Base-by-base conservation (phyloP, 2,329 filamentous ascomycete species). In the Sodiomyces alkalinus region DNA sequence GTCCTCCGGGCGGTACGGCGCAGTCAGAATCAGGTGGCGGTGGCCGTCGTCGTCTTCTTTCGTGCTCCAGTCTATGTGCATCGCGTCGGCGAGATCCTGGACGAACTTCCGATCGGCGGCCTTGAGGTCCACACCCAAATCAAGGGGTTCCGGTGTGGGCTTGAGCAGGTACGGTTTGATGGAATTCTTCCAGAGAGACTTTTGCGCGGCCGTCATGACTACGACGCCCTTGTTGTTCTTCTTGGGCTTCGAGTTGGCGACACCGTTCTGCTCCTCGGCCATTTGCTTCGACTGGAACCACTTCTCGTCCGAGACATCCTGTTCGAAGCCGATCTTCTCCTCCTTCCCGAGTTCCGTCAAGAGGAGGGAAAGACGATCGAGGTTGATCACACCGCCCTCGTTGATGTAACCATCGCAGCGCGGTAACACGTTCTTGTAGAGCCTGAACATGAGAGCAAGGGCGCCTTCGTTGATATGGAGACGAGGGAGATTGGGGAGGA, bases 381-480 rank as follows among this genome's bases (percentile, higher is more conserved):
- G 61, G 47, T 96, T 92, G 53, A 98, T 93, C 26, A 80, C 75
- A 44, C 90, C 92, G 31, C 80, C 74, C 49, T 98, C 85, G 53
- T 98, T 98, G 55, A 98, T 87, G 51, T 96, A 98, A 5, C 90
- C 90, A 32, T 82, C 80, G 44, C 83, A 78, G 47, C 78, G 74
- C 6, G 86, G 86, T 34, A 98, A 61, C 20, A 93, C 74, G 26
- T 78, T 68, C 55, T 96, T 96, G 64, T 98, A 98, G 34, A 93
- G 74, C 47, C 80, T 79, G 53, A 98, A 98, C 90, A 98, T 98
- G 47, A 90, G 77, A 15, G 87, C 82, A 52, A 98, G 60, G 14
- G 92, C 90, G 39, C 90, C 92, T 55, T 98, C 92, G 53, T 98
- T 98, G 55, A 98, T 98, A 55, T 98, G 90, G 39, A 98, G 58